phyloP scores from a whole-genome alignment of 148 eudicot genomes.

The Rhododendron mucronatum region DNA sequence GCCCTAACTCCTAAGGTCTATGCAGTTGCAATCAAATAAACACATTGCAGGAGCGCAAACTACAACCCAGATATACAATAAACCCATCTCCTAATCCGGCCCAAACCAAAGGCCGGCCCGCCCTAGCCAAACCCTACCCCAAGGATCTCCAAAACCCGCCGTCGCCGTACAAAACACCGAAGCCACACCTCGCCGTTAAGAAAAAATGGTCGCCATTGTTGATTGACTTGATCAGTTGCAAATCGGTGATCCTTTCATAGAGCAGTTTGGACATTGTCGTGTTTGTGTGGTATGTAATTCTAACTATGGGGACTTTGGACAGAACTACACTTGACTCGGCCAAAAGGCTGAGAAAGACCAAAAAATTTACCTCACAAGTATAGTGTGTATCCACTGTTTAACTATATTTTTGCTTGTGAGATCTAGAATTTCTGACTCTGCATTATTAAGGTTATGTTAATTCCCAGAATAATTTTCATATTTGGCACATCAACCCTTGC shows the following conservation, averaged over 20 bases:
- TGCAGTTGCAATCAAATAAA: too few relatives aligned
- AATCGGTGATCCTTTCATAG: neutral
- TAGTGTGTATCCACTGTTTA: neutral
- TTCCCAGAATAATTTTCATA: neutral
- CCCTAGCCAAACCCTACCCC: too few relatives aligned
- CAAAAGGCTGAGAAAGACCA: neutral
- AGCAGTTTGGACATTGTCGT: neutral
- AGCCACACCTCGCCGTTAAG: too few relatives aligned
- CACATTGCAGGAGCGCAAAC: too few relatives aligned
- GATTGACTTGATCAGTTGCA: neutral
- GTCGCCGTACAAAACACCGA: too few relatives aligned
- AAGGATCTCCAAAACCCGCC: too few relatives aligned
- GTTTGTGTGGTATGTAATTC: neutral
- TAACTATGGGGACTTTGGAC: neutral
- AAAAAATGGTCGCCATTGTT: neutral
- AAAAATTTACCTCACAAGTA: neutral
- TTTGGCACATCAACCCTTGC: neutral
- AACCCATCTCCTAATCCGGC: too few relatives aligned
- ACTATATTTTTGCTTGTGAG: neutral
- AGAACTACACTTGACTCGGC: neutral
- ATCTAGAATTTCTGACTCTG: neutral
- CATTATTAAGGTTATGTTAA: neutral
- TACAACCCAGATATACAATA: too few relatives aligned
- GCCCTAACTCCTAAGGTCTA: too few relatives aligned
- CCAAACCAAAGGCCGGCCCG: too few relatives aligned